These are phyloP conservation scores for Globisporangium polare DNA, from an alignment of 352 stramenopile genomes.

Conservation along the genomic window DNA sequence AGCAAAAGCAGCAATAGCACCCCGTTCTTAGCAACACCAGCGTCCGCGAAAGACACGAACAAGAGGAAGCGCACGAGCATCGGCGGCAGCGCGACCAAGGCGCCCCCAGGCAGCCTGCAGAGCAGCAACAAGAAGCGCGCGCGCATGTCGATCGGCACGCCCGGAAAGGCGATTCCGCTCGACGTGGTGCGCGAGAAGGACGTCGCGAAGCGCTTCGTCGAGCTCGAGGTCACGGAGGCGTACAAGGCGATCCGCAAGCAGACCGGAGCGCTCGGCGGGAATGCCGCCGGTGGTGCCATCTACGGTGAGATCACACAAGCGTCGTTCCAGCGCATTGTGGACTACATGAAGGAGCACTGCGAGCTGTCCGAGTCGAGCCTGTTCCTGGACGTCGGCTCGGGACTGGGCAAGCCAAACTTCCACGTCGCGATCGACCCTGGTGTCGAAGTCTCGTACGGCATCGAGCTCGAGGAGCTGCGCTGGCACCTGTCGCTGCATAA, in stretches of 20 bases:
- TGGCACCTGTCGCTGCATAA: slow-evolving; percentile 95
- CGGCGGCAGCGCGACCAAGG: slow-evolving; percentile 23
- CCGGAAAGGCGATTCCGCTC: slow-evolving; percentile 72
- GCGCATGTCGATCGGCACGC: slow-evolving; percentile 57
- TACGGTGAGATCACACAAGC: slow-evolving; percentile 97
- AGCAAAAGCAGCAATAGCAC: background rate
- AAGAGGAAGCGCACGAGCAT: slow-evolving; percentile 60
- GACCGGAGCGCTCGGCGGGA: slow-evolving; percentile 93
- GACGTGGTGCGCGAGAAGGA: slow-evolving; percentile 49
- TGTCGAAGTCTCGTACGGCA: slow-evolving; percentile 94
- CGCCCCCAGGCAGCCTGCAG: slow-evolving; percentile 11
- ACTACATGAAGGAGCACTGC: slow-evolving; percentile 93
- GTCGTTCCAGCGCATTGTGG: slow-evolving; percentile 96
- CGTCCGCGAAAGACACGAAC: slow-evolving; percentile 14
- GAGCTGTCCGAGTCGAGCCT: slow-evolving; percentile 82
- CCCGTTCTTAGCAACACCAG: background rate
- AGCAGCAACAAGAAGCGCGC: slow-evolving; percentile 52
- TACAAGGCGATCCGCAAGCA: slow-evolving; percentile 94
- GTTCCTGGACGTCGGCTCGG: slow-evolving; percentile 97
- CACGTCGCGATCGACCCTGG: slow-evolving; percentile 95
- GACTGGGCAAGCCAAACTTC: slow-evolving; percentile 97
- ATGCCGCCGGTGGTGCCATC: slow-evolving; percentile 94
- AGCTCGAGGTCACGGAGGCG: slow-evolving; percentile 80
- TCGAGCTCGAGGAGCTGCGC: slow-evolving; percentile 94
- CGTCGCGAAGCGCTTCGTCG: slow-evolving; percentile 70